A percentile compares a stretch with the other conserved stretches of the same genome.
Conservation (phyloP, 768 basidiomycete species). For the Leccinellum rugosiceps region DNA sequence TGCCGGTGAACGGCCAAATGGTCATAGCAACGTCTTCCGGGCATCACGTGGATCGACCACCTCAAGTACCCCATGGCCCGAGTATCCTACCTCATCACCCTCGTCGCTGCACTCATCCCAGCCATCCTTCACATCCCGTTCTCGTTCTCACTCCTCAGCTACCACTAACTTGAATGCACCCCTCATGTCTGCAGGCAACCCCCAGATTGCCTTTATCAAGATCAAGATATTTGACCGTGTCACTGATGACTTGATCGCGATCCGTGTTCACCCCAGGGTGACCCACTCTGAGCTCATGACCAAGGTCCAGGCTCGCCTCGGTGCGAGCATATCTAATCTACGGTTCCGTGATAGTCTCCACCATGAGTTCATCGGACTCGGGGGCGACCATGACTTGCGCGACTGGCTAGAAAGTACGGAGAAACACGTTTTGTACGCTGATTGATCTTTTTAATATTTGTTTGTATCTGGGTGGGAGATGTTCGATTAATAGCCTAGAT, state of each 20-base stretch:
- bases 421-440: constrained; percentile 81
- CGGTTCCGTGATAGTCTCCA: constrained; percentile 73
- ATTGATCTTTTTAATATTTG: constrained; percentile 36
- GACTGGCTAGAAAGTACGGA: constrained; percentile 77
- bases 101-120: constrained; percentile 51
- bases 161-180: constrained; percentile 55
- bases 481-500: constrained; percentile 27
- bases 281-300: constrained; percentile 83
- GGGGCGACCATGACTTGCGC: constrained; percentile 59
- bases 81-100: constrained; percentile 38
- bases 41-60: constrained; percentile 30
- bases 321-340: constrained; percentile 64
- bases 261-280: constrained; percentile 92
- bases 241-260: constrained; percentile 94
- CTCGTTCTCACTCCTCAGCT: constrained; percentile 57
- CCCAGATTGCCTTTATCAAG: constrained; percentile 89
- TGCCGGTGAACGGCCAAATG: constrained; percentile 25
- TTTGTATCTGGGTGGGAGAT: constrained; percentile 7
- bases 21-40: constrained; percentile 18
- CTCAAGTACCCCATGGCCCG: constrained; percentile 28
- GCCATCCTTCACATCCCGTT: constrained; percentile 49
- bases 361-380: constrained; percentile 61
- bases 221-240: constrained; percentile 96
- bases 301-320: constrained; percentile 87
- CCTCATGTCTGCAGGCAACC: constrained; percentile 72